phyloP scores from a whole-genome alignment of 306 rosid species.

The Quercus agrifolia region DNA sequence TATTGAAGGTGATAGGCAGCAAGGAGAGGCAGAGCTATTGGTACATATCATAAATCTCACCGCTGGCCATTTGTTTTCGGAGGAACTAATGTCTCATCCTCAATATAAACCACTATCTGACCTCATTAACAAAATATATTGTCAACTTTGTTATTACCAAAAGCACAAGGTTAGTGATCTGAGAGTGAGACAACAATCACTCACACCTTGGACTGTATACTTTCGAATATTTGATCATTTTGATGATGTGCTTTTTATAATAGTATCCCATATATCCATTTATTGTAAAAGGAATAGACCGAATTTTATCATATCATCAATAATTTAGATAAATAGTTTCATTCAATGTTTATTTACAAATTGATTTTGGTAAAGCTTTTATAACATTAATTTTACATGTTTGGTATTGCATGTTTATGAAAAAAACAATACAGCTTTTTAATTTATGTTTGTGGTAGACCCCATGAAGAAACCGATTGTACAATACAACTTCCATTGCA shows the following conservation, averaged over 20 bases:
- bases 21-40: slow-evolving; percentile 66
- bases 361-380: no score
- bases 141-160: slow-evolving; percentile 39
- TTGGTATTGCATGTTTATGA: neutral
- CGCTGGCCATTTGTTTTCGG: slow-evolving; percentile 38
- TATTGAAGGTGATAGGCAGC: slow-evolving; percentile 48
- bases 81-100: slow-evolving; percentile 42
- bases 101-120: slow-evolving; percentile 38
- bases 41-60: slow-evolving; percentile 62
- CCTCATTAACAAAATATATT: slow-evolving; percentile 57
- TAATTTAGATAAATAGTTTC: no score
- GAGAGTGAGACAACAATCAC: neutral
- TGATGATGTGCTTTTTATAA: neutral
- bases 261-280: no score
- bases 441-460: no score
- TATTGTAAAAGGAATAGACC: no score
- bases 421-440: no score
- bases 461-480: no score
- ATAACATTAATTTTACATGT: no score
- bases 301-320: no score
- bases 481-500: neutral
- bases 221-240: neutral
- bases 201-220: neutral
- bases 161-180: slow-evolving; percentile 53
- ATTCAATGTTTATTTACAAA: no score